Evolutionary conservation across 371 early-diverging fungal species (phyloP).

Genomic region (Mucor irregularis): DNA sequence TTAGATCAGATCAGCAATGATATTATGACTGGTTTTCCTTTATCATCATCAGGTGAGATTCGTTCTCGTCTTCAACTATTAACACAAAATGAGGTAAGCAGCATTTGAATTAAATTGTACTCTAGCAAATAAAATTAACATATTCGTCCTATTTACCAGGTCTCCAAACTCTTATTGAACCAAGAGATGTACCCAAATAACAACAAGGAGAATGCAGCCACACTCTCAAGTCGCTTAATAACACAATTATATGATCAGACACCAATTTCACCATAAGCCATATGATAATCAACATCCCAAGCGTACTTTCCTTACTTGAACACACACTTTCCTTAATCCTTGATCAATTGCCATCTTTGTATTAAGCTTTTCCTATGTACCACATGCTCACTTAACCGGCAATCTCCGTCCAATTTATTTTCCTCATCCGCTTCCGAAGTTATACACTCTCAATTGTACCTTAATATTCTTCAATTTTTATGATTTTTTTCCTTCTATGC

Average conservation of each 20-base stretch:
- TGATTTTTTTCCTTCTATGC: background rate
- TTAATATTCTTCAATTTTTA: background rate
- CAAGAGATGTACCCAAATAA: constrained; percentile 23
- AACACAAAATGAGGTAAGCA: constrained; percentile 24
- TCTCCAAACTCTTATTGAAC: constrained; percentile 16
- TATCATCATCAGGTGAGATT: constrained; percentile 7
- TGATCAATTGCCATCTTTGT: constrained; percentile 6
- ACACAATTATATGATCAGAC: constrained; percentile 40
- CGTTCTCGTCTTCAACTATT: constrained; percentile 21
- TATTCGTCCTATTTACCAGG: background rate
- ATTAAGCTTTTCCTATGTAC: constrained; percentile 11
- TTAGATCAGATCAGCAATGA: constrained; percentile 26
- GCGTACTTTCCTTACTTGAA: constrained; percentile 14
- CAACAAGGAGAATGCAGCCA: constrained; percentile 33
- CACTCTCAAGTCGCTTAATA: constrained; percentile 36
- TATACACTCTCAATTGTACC: background rate
- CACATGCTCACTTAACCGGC: constrained; percentile 16
- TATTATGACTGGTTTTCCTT: constrained; percentile 15
- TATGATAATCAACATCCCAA: background rate
- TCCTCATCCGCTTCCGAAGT: constrained; percentile 1
- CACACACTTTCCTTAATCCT: constrained; percentile 20
- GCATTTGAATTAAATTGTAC: background rate
- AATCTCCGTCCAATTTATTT: constrained; percentile 17
- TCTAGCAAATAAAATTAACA: constrained; percentile 2
- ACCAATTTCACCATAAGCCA: constrained; percentile 39